Base-by-base conservation (phyloP, 2,329 filamentous ascomycete genomes). In the Thelonectria olida region DNA sequence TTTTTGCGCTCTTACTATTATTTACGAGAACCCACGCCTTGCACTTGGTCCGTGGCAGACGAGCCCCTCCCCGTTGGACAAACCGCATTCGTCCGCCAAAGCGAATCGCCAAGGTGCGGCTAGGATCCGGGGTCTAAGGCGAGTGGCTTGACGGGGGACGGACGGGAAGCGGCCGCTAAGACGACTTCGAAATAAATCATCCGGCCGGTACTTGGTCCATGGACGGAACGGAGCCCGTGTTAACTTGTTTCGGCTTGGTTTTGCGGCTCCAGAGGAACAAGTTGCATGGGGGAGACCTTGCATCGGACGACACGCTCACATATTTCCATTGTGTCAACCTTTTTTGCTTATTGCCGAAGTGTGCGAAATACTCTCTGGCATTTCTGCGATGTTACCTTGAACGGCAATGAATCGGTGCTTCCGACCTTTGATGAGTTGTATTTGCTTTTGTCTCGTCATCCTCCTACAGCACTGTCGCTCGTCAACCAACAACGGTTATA, bases 121-220 rank as follows among this genome's bases (percentile, higher is more conserved):
- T n/a, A n/a, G 19, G 17, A n/a, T 48, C 62, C 62, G 47, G 57
- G 64, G 31, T 53, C 38, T 28, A 57, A 50, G 53, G 44, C 41
- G 38, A 25, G 28, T 39, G 42, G 41, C 41, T 12, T 45, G 23
- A 31, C 59, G 54, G 52, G 61, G 63, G 56, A 48, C 53, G 50
- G 59, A 48, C 53, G 54, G 59, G 60, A 60, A 52, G 55, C 58
- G 62, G 55, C 55, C 64, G 58, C 64, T 64, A 65, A 51, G 36
- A 55, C 55, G 60, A 50, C 41, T 45, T 25, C 17, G 17, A 42
- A 23, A 42, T 12, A 17, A 39, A 42, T 42, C 56, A 54, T 58
- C 61, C 56, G 51, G 54, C 28, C 52, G 52, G 52, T 48, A 55
- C 47, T 58, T 42, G 53, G 51, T 51, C 4, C 28, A 31, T 12